A percentile compares a stretch with the other conserved stretches of the same genome.
Conservation (phyloP, 176 grass and related monocot species). For the Avena eriantha region DNA sequence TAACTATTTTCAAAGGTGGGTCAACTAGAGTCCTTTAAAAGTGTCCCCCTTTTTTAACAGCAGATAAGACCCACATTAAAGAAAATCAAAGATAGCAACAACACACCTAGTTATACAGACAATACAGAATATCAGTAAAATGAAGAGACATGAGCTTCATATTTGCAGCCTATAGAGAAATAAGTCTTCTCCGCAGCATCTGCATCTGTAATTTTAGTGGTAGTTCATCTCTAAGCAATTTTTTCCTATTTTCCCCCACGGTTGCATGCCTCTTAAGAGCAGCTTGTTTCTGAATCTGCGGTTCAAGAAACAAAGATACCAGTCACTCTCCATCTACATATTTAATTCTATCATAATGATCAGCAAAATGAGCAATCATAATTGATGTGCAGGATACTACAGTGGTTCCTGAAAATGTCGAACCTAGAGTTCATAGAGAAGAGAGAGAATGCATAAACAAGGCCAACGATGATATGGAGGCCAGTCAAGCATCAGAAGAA, state of each 20-base stretch:
- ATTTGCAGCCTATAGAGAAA: not conserved
- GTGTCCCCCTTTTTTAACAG: not conserved
- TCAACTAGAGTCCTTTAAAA: not conserved
- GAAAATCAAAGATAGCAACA: not conserved
- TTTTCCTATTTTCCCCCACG: not conserved
- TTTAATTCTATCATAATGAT: slow-evolving; percentile 33
- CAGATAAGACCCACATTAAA: not conserved
- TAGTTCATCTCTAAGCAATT: not conserved
- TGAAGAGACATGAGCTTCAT: slow-evolving; percentile 23
- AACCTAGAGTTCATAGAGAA: not conserved
- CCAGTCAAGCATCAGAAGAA: slow-evolving; percentile 39
- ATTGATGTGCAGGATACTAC: slow-evolving; percentile 34
- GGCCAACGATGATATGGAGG: slow-evolving; percentile 12
- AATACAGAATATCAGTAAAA: slow-evolving; percentile 21
- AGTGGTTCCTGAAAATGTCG: slow-evolving; percentile 28
- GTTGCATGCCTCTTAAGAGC: slow-evolving; percentile 16
- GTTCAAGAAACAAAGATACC: slow-evolving; percentile 21
- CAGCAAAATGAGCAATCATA: slow-evolving; percentile 31
- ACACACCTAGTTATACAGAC: not conserved
- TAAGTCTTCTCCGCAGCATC: not conserved
- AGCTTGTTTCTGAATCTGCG: slow-evolving; percentile 15
- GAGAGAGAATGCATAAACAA: slow-evolving; percentile 40
- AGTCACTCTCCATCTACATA: slow-evolving; percentile 18
- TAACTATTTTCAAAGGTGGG: slow-evolving; percentile 12
- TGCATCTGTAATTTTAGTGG: not conserved